Base-by-base conservation (phyloP, 441 rosid genomes). In the Populus hybrid region DNA sequence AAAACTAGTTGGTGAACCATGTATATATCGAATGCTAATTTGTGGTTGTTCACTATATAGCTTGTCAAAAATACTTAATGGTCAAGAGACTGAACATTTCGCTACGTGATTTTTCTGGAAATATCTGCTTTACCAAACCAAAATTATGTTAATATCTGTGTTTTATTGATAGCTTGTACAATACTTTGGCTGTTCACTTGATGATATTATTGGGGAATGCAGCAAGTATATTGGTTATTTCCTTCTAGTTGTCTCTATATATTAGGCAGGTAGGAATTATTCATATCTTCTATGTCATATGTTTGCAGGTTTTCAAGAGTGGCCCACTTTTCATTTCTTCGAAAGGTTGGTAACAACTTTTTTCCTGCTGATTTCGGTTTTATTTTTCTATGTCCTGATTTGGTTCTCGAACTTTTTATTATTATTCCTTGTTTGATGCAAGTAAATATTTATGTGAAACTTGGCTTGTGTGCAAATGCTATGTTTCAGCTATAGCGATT, bases 341-440 rank as follows among this genome's bases (percentile, higher is more conserved):
- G 6, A 95, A 95, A 95, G 98, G 98, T 91, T 75, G 38, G 90
- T 80, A 69, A 82, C 50, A 28, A 40, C 75, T 71, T 66, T 76
- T 59, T 21, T 53, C 42, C 64, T 66, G 70, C 32, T 50, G 57
- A 50, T 50, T 50, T 50, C 7, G n/a, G 57, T 2, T 69, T 83
- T 18, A 67, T 65, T 63, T 24, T 50, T n/a, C 34, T 34, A 12
- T 18, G 19, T 11, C 2, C 16, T 9, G 24, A 7, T 78, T 19
- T 36, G 65, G 21, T 68, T 70, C 26, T 75, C 76, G 65, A 42
- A 64, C 24, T 36, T 24, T 24, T 74, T 70, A 12, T 16, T 3
- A 8, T 57, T 57, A 32, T 53, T 57, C 32, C 30, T 53, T 40
- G 42, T 68, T 68, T 30, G 24, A 35, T 50, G 0, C 1, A 4